phyloP scores from a whole-genome alignment of 257 asterid genomes.

The Solanum infundibuliforme region DNA sequence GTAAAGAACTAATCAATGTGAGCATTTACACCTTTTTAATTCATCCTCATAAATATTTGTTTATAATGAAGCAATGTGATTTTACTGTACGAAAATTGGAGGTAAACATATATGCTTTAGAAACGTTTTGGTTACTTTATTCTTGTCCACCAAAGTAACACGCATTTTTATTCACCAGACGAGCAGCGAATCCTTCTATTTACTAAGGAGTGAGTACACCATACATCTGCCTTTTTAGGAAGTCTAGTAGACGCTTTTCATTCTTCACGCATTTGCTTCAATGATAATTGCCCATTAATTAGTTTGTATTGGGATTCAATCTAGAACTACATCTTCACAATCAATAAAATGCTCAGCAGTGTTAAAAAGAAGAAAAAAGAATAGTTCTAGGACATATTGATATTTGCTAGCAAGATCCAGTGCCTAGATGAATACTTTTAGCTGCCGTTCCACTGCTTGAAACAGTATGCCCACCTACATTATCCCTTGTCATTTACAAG shows the following conservation, averaged over 20 bases:
- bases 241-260: background rate
- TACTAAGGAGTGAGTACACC: background rate
- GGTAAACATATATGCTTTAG: background rate
- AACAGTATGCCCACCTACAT: background rate
- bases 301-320: background rate
- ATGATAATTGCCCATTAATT: background rate
- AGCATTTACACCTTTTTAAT: slow-evolving; percentile 11
- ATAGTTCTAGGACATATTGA: background rate
- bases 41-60: background rate
- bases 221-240: background rate
- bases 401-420: background rate
- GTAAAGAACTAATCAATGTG: slow-evolving; percentile 49
- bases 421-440: background rate
- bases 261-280: background rate
- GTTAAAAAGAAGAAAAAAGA: background rate
- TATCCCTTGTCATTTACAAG: background rate
- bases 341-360: background rate
- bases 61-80: background rate
- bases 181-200: background rate
- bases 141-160: background rate
- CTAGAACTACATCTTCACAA: background rate
- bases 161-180: background rate
- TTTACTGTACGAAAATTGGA: background rate
- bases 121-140: background rate
- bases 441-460: background rate